Base-by-base conservation (phyloP, 352 stramenopile genomes). In the Pythium vanterpoolii region DNA sequence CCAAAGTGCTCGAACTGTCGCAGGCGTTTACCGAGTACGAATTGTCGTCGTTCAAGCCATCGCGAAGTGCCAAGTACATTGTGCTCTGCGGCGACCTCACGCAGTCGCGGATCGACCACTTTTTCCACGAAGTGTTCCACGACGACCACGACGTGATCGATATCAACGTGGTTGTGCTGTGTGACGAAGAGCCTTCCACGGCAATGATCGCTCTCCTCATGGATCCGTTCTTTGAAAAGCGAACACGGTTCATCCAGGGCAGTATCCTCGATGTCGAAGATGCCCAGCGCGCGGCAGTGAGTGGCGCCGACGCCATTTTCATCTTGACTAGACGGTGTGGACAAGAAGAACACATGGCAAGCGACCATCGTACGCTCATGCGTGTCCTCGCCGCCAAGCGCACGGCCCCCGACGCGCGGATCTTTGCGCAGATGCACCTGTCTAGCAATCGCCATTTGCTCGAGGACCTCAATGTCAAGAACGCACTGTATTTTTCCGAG, bases 51-150 rank as follows among this genome's bases (percentile, higher is more conserved):
- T 90, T 89, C 74, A 92, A 89, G 50, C 78, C 83, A 13, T 77
- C 81, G 5, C 64, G 66, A 3, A 70, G 69, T 9, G 74, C 73
- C 34, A 83, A 83, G 45, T 84, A 93, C 50, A 83, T 95, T 34
- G 79, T 95, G 24, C 77, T 95, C 27, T 95, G 85, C 58, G 85
- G 85, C 18, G 85, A 95, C 31, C 75, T 95, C 48, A 93, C 81
- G 39, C 71, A 77, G 8, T 88, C 82, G 8, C 85, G 85, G 0
- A 93, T 95, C 61, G 78, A 87, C 39, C 75, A 92, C 40, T 95
- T 95, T 48, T 95, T 95, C 67, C 78, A 79, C 48, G 85, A 95
- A 40, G 83, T 95, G 26, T 95, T 95, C 58, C 85, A 95, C 64
- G 86, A 93, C 45, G 85, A 95, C 61, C 85, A 95, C 58, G 81